phyloP scores from a whole-genome alignment of 345 rosid genomes.

The Gynandropsis gynandra region DNA sequence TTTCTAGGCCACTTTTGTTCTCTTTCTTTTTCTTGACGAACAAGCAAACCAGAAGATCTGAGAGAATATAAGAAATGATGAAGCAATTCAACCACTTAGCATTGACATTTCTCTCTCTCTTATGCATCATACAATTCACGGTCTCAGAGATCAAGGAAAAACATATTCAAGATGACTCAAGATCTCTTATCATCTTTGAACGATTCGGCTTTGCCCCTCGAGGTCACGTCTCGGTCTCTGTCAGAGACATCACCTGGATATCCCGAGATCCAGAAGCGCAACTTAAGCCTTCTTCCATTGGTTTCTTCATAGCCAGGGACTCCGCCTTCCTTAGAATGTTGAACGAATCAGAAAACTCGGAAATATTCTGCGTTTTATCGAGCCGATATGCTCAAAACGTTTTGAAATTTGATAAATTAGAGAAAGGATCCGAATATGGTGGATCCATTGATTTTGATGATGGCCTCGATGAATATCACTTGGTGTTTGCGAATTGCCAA shows the following conservation, averaged over 20 bases:
- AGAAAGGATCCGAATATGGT: conserved; percentile 19
- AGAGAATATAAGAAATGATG: too few relatives aligned
- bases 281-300: conserved; percentile 33
- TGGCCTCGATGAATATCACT: conserved; percentile 33
- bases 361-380: conserved; percentile 29
- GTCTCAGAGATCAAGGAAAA: conserved; percentile 47
- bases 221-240: conserved; percentile 30
- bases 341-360: conserved; percentile 18
- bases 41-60: too few relatives aligned
- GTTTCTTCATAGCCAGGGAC: conserved; percentile 34
- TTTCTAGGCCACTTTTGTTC: too few relatives aligned
- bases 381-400: conserved; percentile 28
- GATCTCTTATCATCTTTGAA: conserved; percentile 40
- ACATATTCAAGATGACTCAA: conserved; percentile 29
- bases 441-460: conserved; percentile 23
- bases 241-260: conserved; percentile 29
- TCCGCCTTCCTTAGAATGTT: conserved; percentile 21
- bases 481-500: conserved; percentile 45
- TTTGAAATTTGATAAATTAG: conserved; percentile 26
- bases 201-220: conserved; percentile 35
- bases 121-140: too few relatives aligned
- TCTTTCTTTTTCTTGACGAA: too few relatives aligned
- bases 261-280: conserved; percentile 10
- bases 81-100: too few relatives aligned
- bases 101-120: too few relatives aligned